These are phyloP conservation scores for Oldenlandia corymbosa DNA, from an alignment of 257 asterid genomes.

Conservation along the genomic window DNA sequence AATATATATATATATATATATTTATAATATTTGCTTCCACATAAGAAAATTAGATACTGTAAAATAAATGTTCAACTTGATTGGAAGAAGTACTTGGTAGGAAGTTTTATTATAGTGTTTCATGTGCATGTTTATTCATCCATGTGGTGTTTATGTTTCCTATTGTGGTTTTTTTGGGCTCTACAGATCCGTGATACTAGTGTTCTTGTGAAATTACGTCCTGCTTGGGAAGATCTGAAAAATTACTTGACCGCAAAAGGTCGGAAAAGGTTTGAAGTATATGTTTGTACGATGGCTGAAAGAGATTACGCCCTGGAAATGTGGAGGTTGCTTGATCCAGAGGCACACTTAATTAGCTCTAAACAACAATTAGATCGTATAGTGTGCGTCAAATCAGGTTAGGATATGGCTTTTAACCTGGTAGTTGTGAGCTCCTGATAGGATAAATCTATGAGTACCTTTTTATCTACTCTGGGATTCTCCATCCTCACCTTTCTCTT, in stretches of 20 bases:
- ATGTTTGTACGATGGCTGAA: conserved; percentile 98
- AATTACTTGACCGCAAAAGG: conserved; percentile 86
- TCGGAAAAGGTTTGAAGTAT: conserved; percentile 93
- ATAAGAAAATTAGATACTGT: too few relatives aligned
- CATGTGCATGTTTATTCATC: too few relatives aligned
- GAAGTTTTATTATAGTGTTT: background rate
- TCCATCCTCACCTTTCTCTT: background rate
- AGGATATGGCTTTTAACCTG: conserved; percentile 1
- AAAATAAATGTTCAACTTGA: too few relatives aligned
- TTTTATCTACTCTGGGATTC: background rate
- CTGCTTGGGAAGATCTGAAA: conserved; percentile 96
- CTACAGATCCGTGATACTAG: conserved; percentile 91
- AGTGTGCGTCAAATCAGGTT: conserved; percentile 91
- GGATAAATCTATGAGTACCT: background rate
- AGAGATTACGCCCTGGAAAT: conserved; percentile 98
- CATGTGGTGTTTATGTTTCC: conserved; percentile 11
- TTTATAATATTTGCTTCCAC: too few relatives aligned
- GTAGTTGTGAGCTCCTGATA: too few relatives aligned
- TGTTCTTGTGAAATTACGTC: conserved; percentile 90
- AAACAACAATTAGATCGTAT: conserved; percentile 76
- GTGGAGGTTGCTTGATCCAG: conserved; percentile 99
- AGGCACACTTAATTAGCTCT: conserved; percentile 56
- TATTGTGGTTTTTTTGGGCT: conserved; percentile 26
- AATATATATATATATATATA: too few relatives aligned
- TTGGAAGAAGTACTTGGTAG: background rate